Percentiles rank a stretch among this genome's conserved stretches.
phyloP scores from a whole-genome alignment of 2,329 filamentous ascomycete species.

The Penicillium italicum region DNA sequence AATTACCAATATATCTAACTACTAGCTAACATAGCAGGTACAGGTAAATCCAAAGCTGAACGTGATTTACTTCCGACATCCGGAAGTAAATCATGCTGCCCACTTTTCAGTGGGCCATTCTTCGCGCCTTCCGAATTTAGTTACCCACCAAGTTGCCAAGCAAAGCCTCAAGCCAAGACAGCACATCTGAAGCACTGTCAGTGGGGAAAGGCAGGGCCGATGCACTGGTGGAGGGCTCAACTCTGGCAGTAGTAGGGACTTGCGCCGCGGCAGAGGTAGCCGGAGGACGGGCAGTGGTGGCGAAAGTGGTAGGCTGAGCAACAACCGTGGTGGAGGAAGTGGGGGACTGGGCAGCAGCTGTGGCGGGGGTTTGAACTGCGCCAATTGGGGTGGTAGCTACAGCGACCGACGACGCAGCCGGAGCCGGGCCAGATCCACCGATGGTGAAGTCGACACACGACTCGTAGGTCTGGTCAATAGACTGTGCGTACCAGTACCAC shows the following conservation, averaged over 20 bases:
- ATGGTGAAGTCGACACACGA: slow-evolving; percentile 36
- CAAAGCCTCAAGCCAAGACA: slow-evolving; percentile 13
- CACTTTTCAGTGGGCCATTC: not conserved
- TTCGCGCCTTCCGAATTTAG: not conserved
- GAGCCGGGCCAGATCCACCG: slow-evolving; percentile 17
- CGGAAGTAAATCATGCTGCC: too few species aligned
- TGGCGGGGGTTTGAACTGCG: not conserved
- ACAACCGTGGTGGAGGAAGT: not conserved
- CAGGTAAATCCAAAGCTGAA: not conserved
- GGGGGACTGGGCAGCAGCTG: slow-evolving; percentile 5
- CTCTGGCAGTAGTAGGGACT: slow-evolving; percentile 3
- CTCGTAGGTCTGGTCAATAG: slow-evolving; percentile 37
- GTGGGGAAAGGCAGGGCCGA: slow-evolving; percentile 12
- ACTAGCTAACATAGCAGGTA: not conserved
- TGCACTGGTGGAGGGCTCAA: not conserved
- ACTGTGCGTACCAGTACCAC: slow-evolving; percentile 36
- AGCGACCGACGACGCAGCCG: not conserved
- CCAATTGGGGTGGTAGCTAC: not conserved
- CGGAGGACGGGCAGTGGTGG: slow-evolving; percentile 15
- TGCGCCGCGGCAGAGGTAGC: not conserved
- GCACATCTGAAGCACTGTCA: slow-evolving; percentile 13
- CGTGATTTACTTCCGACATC: not conserved
- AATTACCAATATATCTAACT: slow-evolving; percentile 1
- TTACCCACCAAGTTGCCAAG: slow-evolving; percentile 18
- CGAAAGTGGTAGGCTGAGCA: slow-evolving; percentile 14